Base-by-base conservation (phyloP, 2,329 filamentous ascomycete genomes). In the Curvularia hawaiiensis region DNA sequence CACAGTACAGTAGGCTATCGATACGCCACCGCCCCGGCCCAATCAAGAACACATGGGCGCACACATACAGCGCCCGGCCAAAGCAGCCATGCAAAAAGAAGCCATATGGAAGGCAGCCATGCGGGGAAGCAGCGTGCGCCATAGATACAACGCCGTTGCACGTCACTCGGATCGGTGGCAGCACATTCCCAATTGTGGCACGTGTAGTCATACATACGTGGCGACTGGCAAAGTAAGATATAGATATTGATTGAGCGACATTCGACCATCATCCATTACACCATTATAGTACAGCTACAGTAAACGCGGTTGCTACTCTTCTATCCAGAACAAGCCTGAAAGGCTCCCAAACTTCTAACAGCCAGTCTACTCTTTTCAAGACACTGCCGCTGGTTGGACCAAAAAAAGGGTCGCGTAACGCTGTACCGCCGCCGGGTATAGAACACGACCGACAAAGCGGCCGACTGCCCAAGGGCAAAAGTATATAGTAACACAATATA, bases 281-380 rank as follows among this genome's bases (percentile, higher is more conserved):
- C 62, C 64, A 65, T 64, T 69, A 65, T 64, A 66, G 47, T 70
- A 68, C 62, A 65, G 60, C 46, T 65, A 67, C 59, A 62, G 54
- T 47, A 24, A 24, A 59, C 28, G 38, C 45, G 9, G 18, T 8
- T 39, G 58, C 54, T 51, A 52, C 59, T 56, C 54, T 55, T 22
- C 41, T 44, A 56, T 59, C 63, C 61, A 66, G 61, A 45, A 58
- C 30, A 33, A 59, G 63, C 60, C 60, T 20, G 18, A 49, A 53
- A 51, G 54, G 58, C 33, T 44, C 41, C 48, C 22, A 48, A 58
- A 31, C 41, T 7, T 14, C 24, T 1, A 33, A 26, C 48, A 33
- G 45, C 39, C 45, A 31, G 28, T 38, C 38, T 28, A 16, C 14
- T n/a, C 12, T 35, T 35, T 35, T 35, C 33, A n/a, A 28, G 24